A percentile compares a stretch with the other conserved stretches of the same genome.
phyloP scores from a whole-genome alignment of 768 basidiomycete species.

The Tylopilus intermedius region DNA sequence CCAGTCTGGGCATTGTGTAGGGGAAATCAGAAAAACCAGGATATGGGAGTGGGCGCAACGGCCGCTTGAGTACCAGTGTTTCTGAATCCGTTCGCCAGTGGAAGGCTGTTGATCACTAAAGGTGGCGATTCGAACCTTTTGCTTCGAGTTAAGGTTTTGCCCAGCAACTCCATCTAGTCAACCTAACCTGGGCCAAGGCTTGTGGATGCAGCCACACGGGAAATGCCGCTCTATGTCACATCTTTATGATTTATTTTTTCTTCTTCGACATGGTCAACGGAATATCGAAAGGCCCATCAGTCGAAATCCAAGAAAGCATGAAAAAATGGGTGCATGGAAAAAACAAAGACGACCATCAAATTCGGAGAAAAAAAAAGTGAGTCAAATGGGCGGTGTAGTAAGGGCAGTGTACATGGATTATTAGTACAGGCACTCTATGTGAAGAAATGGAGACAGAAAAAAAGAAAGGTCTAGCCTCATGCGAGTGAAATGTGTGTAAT shows the following conservation, averaged over 20 bases:
- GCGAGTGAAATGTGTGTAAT: background rate
- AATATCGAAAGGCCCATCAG: background rate
- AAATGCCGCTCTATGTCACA: background rate
- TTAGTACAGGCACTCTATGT: conserved; percentile 12
- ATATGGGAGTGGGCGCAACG: too few relatives aligned
- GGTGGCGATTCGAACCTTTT: too few relatives aligned
- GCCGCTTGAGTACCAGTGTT: too few relatives aligned
- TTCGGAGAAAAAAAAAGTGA: background rate
- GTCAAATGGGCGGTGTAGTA: background rate
- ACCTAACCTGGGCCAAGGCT: too few relatives aligned
- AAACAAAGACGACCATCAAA: background rate
- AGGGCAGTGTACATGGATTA: conserved; percentile 2
- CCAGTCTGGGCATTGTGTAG: too few relatives aligned
- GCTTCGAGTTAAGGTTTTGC: too few relatives aligned
- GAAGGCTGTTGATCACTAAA: too few relatives aligned
- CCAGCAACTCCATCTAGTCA: too few relatives aligned
- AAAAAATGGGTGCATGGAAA: background rate
- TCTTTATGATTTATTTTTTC: background rate
- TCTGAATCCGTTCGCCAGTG: too few relatives aligned
- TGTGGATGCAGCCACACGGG: too few relatives aligned
- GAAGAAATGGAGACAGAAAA: background rate
- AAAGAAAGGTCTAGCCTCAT: conserved; percentile 2
- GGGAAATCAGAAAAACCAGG: too few relatives aligned
- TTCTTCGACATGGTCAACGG: background rate
- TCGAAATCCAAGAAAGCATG: background rate